A percentile compares a stretch with the other conserved stretches of the same genome.
Conservation (phyloP, 331 rosid genomes). For the Phaseolus coccineus region DNA sequence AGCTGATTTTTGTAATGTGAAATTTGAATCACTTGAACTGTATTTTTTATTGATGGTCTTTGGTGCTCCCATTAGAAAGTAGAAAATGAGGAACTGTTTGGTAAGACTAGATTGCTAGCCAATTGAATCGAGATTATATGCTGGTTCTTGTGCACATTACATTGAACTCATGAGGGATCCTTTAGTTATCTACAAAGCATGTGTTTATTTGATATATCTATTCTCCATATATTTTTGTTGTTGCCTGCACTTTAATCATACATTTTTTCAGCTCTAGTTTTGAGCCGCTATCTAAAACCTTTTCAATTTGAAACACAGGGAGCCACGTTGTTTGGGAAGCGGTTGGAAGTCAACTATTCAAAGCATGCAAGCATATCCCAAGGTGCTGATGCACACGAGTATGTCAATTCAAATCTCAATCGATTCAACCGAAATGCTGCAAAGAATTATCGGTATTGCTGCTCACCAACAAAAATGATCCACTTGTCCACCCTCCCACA, state of each 20-base stretch:
- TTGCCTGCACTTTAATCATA: slow-evolving; percentile 18
- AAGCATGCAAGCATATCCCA: slow-evolving; percentile 88
- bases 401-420: slow-evolving; percentile 86
- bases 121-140: slow-evolving; percentile 6
- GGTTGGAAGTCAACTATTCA: slow-evolving; percentile 93
- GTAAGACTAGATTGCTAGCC: not conserved
- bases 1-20: not conserved
- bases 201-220: slow-evolving; percentile 1
- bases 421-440: slow-evolving; percentile 98
- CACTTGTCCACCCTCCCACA: slow-evolving; percentile 91
- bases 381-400: slow-evolving; percentile 96
- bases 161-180: not conserved
- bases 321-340: slow-evolving; percentile 83
- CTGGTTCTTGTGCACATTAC: not conserved
- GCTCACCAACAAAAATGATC: slow-evolving; percentile 94
- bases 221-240: not conserved
- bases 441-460: slow-evolving; percentile 95
- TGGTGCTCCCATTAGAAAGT: slow-evolving; percentile 10
- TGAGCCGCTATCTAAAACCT: slow-evolving; percentile 4
- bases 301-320: slow-evolving; percentile 61
- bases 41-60: not conserved
- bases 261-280: slow-evolving; percentile 18
- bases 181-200: slow-evolving; percentile 6
- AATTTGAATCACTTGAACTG: not conserved
- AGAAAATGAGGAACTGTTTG: slow-evolving; percentile 6